These are phyloP conservation scores for Jackrogersella minutella DNA, from an alignment of 495 filamentous ascomycete genomes.

Conservation along the genomic window DNA sequence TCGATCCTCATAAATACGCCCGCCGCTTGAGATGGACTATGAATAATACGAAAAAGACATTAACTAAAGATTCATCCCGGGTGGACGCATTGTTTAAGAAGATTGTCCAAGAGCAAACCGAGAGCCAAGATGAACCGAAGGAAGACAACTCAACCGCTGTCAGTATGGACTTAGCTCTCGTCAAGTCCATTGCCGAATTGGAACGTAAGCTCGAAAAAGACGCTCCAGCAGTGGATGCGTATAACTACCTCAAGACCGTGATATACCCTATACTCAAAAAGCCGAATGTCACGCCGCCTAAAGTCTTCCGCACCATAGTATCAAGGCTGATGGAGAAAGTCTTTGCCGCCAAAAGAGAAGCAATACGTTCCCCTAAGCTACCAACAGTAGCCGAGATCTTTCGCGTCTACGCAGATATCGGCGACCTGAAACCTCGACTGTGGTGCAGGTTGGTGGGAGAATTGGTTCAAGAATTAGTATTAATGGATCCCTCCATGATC, in stretches of 20 bases:
- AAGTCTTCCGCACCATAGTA: constrained; percentile 32
- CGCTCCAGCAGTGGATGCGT: constrained; percentile 43
- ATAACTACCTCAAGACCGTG: constrained; percentile 50
- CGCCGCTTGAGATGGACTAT: not conserved
- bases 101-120: constrained; percentile 35
- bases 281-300: constrained; percentile 26
- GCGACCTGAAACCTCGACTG: constrained; percentile 36
- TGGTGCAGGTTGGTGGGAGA: constrained; percentile 49
- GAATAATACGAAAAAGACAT: not conserved
- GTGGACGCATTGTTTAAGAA: constrained; percentile 40
- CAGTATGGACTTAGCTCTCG: constrained; percentile 17
- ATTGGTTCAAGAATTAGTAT: constrained; percentile 35
- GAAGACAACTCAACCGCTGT: not conserved
- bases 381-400: constrained; percentile 53
- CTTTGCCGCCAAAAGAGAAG: constrained; percentile 43
- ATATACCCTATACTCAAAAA: constrained; percentile 44
- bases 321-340: constrained; percentile 41
- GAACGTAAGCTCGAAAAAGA: constrained; percentile 48
- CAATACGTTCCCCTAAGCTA: constrained; percentile 45
- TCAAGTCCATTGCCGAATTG: constrained; percentile 45
- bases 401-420: constrained; percentile 46
- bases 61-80: constrained; percentile 6
- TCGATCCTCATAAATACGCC: no score
- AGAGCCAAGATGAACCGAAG: constrained; percentile 1
- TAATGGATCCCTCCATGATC: constrained; percentile 34